Evolutionary conservation across 148 eudicot genomes (phyloP).

Genomic region (Cornus kousa): DNA sequence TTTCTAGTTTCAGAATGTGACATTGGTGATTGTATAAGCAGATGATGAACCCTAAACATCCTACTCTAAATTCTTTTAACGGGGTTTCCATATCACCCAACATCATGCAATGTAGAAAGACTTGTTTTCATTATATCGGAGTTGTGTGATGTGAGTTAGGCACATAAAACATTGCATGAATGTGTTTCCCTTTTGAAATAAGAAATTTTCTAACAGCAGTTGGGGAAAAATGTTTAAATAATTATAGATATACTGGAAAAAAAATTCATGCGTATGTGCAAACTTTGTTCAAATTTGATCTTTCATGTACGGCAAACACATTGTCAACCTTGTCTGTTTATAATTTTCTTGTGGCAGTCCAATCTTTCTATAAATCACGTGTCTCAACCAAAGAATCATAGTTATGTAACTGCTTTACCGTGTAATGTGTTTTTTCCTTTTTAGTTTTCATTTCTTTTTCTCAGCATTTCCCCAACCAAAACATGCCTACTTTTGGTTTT

Average conservation of each 20-base stretch:
- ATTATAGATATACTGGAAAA: background rate
- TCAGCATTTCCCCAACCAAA: no score
- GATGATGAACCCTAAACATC: background rate
- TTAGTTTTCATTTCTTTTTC: no score
- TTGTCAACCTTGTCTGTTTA: background rate
- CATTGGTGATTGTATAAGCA: background rate
- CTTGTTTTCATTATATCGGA: background rate
- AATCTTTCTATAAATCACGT: no score
- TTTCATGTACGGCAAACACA: no score
- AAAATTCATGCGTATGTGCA: no score
- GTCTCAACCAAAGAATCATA: no score
- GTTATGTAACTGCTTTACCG: no score
- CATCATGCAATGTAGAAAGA: background rate
- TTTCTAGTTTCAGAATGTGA: background rate
- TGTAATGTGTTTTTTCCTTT: no score
- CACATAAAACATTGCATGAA: background rate
- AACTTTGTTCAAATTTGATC: no score
- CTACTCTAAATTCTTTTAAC: background rate
- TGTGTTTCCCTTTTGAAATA: background rate
- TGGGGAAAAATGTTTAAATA: background rate
- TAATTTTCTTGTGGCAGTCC: background rate
- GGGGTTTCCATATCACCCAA: background rate
- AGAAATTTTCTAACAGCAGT: background rate
- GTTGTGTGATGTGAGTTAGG: background rate
- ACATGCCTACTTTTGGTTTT: no score